Evolutionary conservation across 73 alveolate genomes (phyloP), one percentile per base, ranked within the genome.

Genomic region (Effrenium voratum): DNA sequence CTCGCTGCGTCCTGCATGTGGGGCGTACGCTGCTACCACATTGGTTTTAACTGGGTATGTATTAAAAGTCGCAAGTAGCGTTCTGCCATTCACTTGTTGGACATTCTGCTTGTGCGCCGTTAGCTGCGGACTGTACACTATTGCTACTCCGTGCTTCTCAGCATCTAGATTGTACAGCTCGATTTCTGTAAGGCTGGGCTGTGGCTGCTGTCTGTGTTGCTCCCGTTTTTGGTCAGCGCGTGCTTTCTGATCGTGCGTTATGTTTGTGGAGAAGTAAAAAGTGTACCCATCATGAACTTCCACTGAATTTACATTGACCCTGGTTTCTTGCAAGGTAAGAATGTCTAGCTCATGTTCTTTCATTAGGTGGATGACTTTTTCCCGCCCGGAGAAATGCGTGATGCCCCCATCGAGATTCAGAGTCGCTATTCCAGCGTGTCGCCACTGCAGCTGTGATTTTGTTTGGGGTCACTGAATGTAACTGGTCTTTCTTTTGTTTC

Each of bases 101-200:
- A 84, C 38, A 44, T 57, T 59, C 30, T 19, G 0, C 8, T 55
- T 60, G 1, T 38, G 26, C 1, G 40, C 52, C 2, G n/a, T n/a
- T n/a, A n/a, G 80, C 26, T 57, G 46, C 0, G 26, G 34, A 0
- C n/a, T 12, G 30, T 47, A 38, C 10, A 84, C 80, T 36, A 84
- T 36, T 13, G 81, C 93, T 16, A 57, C n/a, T 40, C 93, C 93
- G 16, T 55, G 80, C 24, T 57, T 84, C 66, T 83, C 93, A 4
- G 57, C 52, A 34, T n/a, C 77, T 50, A 38, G 24, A 13, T 26
- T 52, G 76, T 83, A 38, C 19, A 2, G 10, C n/a, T 6, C 77
- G 73, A 50, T n/a, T 34, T 24, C 77, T 19, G 47, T 83, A 75
- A 1, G 43, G 36, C 36, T 83, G 49, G 19, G 93, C 93, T 4